Base-by-base conservation (phyloP, 225 moss, liverwort and hornwort genomes). In the Polytrichum commune region DNA sequence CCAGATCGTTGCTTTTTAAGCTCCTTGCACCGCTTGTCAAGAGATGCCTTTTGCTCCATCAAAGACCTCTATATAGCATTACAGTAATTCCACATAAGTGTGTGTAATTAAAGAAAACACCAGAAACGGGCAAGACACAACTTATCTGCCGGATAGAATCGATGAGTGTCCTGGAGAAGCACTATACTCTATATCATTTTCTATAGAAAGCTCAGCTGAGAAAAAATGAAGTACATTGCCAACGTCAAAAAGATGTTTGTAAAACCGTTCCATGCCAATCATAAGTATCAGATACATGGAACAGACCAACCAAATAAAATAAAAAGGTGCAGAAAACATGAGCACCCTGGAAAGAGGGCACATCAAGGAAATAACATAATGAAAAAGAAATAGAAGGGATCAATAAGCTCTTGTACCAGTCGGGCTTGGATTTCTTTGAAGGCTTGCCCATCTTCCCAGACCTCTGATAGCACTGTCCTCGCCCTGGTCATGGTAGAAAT, bases 391-490 rank as follows among this genome's bases (percentile, higher is more conserved):
- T 71, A 19, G 63, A 72, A 72, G 38, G 54, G 27, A 71, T 30
- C 64, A 28, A 54, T 61, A 63, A 55, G 22, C 26, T 62, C 55
- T n/a, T 77, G 46, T 75, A 95, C 95, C 83, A 93, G 78, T 73
- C 86, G 91, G 73, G 88, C 81, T 83, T 95, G 95, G 23, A 93
- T 83, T 77, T 95, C 95, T 85, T 93, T 95, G 66, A 93, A 79
- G 7, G 93, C 89, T 79, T 93, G 95, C 30, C 95, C 95, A 81
- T 95, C 95, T 72, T 95, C 95, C 95, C 95, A 95, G 29, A 95
- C 88, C 83, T 95, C 95, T 69, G 95, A 95, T 62, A 95, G 83
- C 64, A 95, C 90, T 65, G 95, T 87, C 79, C 95, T 93, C 74
- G 88, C 90, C 81, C 95, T 93, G 85, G 63, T 73, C 80, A 78